Base-by-base conservation (phyloP, 371 early-diverging fungal species). In the Lichtheimia ornata region DNA sequence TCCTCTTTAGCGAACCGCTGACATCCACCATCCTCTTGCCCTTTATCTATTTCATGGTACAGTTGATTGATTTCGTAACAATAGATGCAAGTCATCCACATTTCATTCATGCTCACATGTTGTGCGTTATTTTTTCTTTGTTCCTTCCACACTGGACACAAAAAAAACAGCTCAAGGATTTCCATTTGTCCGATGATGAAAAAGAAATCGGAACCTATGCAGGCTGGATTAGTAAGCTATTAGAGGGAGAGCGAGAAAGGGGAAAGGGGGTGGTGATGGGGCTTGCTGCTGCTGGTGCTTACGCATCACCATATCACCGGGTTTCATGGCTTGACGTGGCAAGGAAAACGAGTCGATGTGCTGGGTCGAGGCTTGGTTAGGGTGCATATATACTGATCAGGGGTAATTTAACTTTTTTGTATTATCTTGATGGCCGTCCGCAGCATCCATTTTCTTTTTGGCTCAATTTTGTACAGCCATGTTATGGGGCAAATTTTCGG, bases 131-230 rank as follows among this genome's bases (percentile, higher is more conserved):
- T 50, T 24, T 17, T 61, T 18, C 24, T 15, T 25, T n/a, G n/a
- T n/a, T n/a, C 22, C 22, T 22, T n/a, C n/a, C 22, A 22, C 22
- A 22, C 2, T 22, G 22, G 22, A n/a, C n/a, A n/a, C n/a, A n/a
- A n/a, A n/a, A n/a, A n/a, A n/a, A 22, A 41, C 58, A 79, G 88
- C 69, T 89, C 11, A 73, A 75, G 27, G 85, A 81, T 55, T 90
- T 91, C 42, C 72, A 80, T 50, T 58, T 90, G 4, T 79, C 84
- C 2, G 73, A 86, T 20, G 83, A 84, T 57, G 81, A 86, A 62
- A 81, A 81, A 27, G 81, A 89, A 44, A 83, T 91, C 28, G 88
- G 88, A 3, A 71, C 76, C 53, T 91, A 89, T 69, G 87, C 85
- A 15, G 88, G 90, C 41, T 67, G 87, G 62, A 72, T 91, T n/a